phyloP scores from a whole-genome alignment of 208 protist genomes.

The Leishmania major region DNA sequence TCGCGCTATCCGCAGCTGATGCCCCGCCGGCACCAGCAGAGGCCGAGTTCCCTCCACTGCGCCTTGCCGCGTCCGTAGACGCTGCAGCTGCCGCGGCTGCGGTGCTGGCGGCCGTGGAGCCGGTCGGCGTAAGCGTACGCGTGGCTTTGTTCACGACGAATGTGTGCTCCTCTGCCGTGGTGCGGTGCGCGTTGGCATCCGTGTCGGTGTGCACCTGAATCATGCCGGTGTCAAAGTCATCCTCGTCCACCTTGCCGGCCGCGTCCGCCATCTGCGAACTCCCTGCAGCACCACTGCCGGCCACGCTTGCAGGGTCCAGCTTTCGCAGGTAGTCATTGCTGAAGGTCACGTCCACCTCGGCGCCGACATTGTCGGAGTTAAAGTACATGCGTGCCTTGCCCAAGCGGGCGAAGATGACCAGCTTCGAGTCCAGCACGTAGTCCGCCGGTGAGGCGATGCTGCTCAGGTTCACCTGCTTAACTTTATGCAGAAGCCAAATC shows the following conservation, averaged over 20 bases:
- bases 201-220: slow-evolving; percentile 33
- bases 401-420: slow-evolving; percentile 57
- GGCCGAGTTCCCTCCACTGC: background rate
- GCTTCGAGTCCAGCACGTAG: slow-evolving; percentile 60
- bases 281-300: background rate
- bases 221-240: slow-evolving; percentile 28
- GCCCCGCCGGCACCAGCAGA: background rate
- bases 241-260: slow-evolving; percentile 7
- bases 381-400: slow-evolving; percentile 38
- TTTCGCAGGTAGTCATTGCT: slow-evolving; percentile 37
- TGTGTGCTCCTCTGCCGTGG: slow-evolving; percentile 16
- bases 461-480: slow-evolving; percentile 57
- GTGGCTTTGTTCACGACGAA: slow-evolving; percentile 32
- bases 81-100: background rate
- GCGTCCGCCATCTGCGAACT: background rate
- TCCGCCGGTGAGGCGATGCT: slow-evolving; percentile 60
- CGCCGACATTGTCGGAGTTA: slow-evolving; percentile 28
- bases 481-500: slow-evolving; percentile 62
- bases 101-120: background rate
- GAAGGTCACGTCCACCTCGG: slow-evolving; percentile 37
- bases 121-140: slow-evolving; percentile 11
- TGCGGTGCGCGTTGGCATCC: slow-evolving; percentile 18
- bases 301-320: slow-evolving; percentile 6
- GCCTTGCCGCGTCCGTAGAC: slow-evolving; percentile 2
- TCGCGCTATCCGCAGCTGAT: slow-evolving; percentile 1